Conservation (phyloP, 2,329 filamentous ascomycete genomes). For the Colletotrichum incanum region DNA sequence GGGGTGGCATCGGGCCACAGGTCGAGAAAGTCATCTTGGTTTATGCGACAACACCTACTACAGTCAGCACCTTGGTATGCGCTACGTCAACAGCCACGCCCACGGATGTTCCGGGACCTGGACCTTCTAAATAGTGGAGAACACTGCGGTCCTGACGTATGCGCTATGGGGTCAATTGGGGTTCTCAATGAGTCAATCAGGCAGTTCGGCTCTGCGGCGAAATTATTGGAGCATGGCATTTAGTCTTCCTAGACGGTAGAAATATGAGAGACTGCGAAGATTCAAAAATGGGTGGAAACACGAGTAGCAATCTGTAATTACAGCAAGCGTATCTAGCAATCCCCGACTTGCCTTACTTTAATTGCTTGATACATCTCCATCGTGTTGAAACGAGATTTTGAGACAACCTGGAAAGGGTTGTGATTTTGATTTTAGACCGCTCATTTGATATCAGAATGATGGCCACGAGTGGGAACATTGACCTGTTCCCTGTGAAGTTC, state of each 20-base stretch:
- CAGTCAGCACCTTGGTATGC: not conserved
- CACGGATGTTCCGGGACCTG: not conserved
- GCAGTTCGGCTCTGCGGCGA: not conserved
- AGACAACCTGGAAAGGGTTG: too few species aligned
- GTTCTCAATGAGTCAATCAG: not conserved
- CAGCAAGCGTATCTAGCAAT: too few species aligned
- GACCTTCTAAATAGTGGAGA: not conserved
- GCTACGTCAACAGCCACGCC: not conserved
- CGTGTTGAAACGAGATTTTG: too few species aligned
- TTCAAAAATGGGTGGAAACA: not conserved
- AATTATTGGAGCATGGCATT: not conserved
- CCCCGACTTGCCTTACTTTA: too few species aligned
- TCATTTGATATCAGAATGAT: too few species aligned
- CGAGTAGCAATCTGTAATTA: not conserved
- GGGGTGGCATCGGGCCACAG: slow-evolving; percentile 26
- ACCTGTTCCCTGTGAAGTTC: too few species aligned
- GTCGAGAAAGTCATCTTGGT: slow-evolving; percentile 12
- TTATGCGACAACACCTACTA: slow-evolving; percentile 20
- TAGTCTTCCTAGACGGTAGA: too few species aligned
- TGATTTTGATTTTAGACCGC: too few species aligned
- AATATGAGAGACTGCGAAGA: not conserved
- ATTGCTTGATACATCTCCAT: too few species aligned
- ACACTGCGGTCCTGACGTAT: not conserved
- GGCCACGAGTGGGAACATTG: too few species aligned
- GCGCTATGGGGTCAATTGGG: not conserved